Base-by-base conservation (phyloP, 164 flowering plant genomes). In the Warburgia ugandensis region DNA sequence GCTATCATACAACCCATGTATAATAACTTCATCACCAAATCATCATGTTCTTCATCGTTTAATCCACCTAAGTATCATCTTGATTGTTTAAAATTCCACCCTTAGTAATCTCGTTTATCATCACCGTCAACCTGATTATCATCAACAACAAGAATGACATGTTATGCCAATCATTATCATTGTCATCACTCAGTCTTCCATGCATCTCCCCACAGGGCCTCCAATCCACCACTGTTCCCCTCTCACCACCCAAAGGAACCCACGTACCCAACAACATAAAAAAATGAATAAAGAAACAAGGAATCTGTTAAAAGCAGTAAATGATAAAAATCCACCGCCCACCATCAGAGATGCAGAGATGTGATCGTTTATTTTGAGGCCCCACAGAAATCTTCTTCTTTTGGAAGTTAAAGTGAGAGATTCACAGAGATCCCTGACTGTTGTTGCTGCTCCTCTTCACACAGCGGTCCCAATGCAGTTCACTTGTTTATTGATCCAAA, bases 341-440 rank as follows among this genome's bases (percentile, higher is more conserved):
- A 37, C 41, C 41, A 14, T 13, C 41, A 11, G 4, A 10, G 41
- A 37, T 11, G 41, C 41, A 37, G 41, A 37, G 17, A 37, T 37
- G 17, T 6, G 41, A 37, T 37, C 17, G 17, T 37, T 37, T 16
- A 37, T 37, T 37, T 37, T 37, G 17, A 37, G 30, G 17, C 17
- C 30, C 48, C 48, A 45, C 19, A 26, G 48, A 45, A 45, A 37
- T 3, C 41, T 44, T 44, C 48, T 44, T 44, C 27, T 16, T 22
- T 44, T 44, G 23, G 29, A 44, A 11, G 28, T 14, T 25, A 21
- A 22, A 12, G 2, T 4, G 4, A 25, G n/a, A 31, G 37, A 33
- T 49, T 29, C n/a, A n/a, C n/a, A n/a, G n/a, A 49, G 52, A 21
- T 2, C 28, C 29, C 39, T 31, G 27, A 49, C 25, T 31, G 40